Conservation (phyloP, 495 filamentous ascomycete species). For the Annulohypoxylon nitens region DNA sequence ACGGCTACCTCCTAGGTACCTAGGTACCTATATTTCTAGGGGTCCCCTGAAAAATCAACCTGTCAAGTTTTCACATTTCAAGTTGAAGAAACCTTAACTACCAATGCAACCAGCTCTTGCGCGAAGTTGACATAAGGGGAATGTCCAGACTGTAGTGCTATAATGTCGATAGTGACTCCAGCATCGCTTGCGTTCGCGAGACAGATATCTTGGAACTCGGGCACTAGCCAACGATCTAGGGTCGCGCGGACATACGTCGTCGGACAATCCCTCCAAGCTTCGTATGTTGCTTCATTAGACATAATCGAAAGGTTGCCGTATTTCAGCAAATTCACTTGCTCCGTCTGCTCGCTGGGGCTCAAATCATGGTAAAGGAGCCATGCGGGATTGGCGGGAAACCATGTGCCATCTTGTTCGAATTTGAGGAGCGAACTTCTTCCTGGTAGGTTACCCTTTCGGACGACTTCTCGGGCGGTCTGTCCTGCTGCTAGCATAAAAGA, state of each 20-base stretch:
- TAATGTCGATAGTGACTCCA: background rate
- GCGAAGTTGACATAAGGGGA: background rate
- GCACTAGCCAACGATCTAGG: too few relatives aligned
- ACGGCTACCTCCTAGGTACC: background rate
- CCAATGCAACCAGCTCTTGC: background rate
- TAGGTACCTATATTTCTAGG: background rate
- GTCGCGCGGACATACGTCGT: background rate
- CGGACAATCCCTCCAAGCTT: slow-evolving; percentile 2
- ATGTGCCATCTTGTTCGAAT: background rate
- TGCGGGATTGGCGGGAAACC: too few relatives aligned
- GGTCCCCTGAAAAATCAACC: background rate
- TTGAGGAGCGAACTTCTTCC: background rate
- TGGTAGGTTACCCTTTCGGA: too few relatives aligned
- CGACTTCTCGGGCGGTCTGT: too few relatives aligned
- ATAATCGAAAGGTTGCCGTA: background rate
- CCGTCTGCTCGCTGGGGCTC: background rate
- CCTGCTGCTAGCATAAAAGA: too few relatives aligned
- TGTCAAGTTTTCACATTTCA: background rate
- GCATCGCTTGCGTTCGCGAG: background rate
- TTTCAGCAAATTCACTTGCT: background rate
- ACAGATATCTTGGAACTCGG: background rate
- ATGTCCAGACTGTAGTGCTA: background rate
- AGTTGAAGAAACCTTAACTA: slow-evolving; percentile 1
- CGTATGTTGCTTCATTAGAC: background rate
- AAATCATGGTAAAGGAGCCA: background rate